Percentiles rank a stretch among this genome's conserved stretches.
These are phyloP conservation scores for Rubus idaeus DNA, from an alignment of 306 rosid species.

Conservation along the genomic window DNA sequence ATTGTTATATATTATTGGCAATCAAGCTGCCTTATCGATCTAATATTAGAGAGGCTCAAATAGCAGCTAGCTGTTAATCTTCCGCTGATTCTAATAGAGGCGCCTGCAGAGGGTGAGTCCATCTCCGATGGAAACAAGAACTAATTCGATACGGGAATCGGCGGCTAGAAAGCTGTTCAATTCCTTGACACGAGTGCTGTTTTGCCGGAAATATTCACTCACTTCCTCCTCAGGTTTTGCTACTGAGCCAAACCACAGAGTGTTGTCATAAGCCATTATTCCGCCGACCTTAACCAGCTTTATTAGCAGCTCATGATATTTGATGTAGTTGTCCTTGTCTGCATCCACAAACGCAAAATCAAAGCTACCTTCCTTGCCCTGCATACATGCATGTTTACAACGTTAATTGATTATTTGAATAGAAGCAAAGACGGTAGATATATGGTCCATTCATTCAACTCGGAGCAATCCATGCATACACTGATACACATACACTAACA, in stretches of 20 bases:
- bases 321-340: slow-evolving; percentile 29
- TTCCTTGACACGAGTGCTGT: slow-evolving; percentile 18
- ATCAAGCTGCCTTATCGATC: background rate
- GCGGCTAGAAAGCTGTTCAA: slow-evolving; percentile 38
- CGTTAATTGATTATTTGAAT: background rate
- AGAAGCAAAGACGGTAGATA: background rate
- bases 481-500: background rate
- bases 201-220: background rate
- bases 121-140: slow-evolving; percentile 44
- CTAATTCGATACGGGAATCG: slow-evolving; percentile 44
- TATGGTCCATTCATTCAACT: background rate
- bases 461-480: background rate
- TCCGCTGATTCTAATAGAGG: slow-evolving; percentile 11
- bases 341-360: slow-evolving; percentile 70
- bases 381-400: background rate
- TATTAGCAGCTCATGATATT: slow-evolving; percentile 49
- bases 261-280: slow-evolving; percentile 57
- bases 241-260: slow-evolving; percentile 57
- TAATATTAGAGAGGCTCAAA: background rate
- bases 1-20: background rate
- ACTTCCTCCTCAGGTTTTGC: slow-evolving; percentile 28
- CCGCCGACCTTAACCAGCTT: slow-evolving; percentile 58
- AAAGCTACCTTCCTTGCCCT: slow-evolving; percentile 42
- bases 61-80: background rate
- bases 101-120: slow-evolving; percentile 52